A percentile compares a stretch with the other conserved stretches of the same genome.
Evolutionary conservation across 176 grass and related monocot genomes (phyloP).

Genomic region (Olyra latifolia): DNA sequence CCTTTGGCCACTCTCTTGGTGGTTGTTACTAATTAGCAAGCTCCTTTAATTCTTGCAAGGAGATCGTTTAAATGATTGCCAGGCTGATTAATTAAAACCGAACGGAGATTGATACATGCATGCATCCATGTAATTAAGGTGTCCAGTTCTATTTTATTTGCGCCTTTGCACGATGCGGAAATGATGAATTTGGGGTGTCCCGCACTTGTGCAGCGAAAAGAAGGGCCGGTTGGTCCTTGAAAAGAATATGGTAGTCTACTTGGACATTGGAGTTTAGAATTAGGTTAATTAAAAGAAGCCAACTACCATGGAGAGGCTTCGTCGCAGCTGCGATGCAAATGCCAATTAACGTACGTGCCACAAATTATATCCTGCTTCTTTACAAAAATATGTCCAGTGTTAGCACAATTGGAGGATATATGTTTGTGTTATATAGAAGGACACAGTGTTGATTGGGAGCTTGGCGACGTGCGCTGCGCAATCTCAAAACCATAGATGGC

Average conservation of each 20-base stretch:
- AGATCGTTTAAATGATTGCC: constrained; percentile 30
- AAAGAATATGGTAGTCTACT: background rate
- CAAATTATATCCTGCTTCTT: background rate
- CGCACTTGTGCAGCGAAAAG: background rate
- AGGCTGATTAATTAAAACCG: constrained; percentile 10
- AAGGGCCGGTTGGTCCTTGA: background rate
- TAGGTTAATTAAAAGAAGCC: background rate
- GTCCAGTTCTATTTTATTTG: constrained; percentile 19
- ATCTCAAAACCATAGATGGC: constrained; percentile 15
- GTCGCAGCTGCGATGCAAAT: constrained; percentile 2
- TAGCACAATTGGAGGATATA: background rate
- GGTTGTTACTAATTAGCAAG: background rate
- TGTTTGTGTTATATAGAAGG: background rate
- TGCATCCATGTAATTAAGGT: background rate
- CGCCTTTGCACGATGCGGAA: background rate
- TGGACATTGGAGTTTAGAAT: constrained; percentile 17
- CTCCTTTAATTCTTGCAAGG: constrained; percentile 30
- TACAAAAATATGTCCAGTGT: background rate
- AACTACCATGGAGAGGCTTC: background rate
- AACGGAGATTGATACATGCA: background rate
- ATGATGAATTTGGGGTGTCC: background rate
- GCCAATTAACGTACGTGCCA: background rate
- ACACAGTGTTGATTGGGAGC: background rate
- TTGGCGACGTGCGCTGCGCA: background rate
- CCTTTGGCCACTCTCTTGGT: background rate